These are phyloP conservation scores for Penicillium coprophilum DNA, from an alignment of 495 filamentous ascomycete species.

Conservation along the genomic window DNA sequence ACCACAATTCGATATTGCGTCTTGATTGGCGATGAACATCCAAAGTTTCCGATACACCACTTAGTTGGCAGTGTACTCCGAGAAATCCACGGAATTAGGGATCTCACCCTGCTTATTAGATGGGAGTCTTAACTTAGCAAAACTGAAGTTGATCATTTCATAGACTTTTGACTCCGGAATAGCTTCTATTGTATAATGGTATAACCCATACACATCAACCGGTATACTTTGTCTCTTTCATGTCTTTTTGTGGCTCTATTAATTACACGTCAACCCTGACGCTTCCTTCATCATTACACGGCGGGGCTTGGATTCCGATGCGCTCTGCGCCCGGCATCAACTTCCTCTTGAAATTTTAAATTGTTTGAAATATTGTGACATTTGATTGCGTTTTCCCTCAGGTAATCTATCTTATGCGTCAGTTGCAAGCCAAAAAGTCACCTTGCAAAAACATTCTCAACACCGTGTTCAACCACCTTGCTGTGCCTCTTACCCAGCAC, in stretches of 20 bases:
- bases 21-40: constrained; percentile 10
- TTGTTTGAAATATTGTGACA: not conserved
- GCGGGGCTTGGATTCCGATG: constrained; percentile 21
- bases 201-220: not conserved
- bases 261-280: constrained; percentile 11
- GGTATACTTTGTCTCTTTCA: constrained; percentile 3
- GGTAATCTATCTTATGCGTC: constrained; percentile 25
- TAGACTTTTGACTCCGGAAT: not conserved
- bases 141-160: constrained; percentile 23
- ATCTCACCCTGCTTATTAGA: constrained; percentile 2
- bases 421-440: not conserved
- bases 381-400: not conserved
- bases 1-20: not conserved
- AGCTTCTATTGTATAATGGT: not conserved
- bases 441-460: constrained; percentile 1
- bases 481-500: constrained; percentile 15
- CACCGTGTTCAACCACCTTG: constrained; percentile 12
- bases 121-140: constrained; percentile 14
- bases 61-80: not conserved
- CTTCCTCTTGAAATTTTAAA: constrained; percentile 9
- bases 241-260: constrained; percentile 12
- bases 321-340: constrained; percentile 17
- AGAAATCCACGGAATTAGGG: not conserved
- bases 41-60: constrained; percentile 3
- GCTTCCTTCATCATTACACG: constrained; percentile 22